A percentile compares a stretch with the other conserved stretches of the same genome.
phyloP scores from a whole-genome alignment of 805 yeast species.

The Myxozyma vanderwaltii region DNA sequence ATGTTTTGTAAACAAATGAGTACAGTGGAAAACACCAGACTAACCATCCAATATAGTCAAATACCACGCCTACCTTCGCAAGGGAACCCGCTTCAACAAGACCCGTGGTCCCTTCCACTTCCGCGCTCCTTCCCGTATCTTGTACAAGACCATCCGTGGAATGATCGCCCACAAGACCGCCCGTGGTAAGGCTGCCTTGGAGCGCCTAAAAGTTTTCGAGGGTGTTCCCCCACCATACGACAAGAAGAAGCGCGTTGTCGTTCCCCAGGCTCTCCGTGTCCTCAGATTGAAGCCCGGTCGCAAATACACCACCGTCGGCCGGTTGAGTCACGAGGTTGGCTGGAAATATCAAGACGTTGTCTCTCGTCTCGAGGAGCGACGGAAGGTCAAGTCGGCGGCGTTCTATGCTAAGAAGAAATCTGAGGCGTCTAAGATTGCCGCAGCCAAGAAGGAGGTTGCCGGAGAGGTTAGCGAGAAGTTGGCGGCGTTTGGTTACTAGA shows the following conservation, averaged over 20 bases:
- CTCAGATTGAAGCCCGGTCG: slow-evolving; percentile 99
- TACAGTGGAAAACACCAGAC: background rate
- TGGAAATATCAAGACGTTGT: slow-evolving; percentile 99
- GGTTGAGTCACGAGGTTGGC: slow-evolving; percentile 95
- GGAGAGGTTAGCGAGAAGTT: slow-evolving; percentile 90
- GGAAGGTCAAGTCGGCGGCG: slow-evolving; percentile 98
- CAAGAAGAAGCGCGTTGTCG: slow-evolving; percentile 99
- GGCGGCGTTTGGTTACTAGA: slow-evolving; percentile 96
- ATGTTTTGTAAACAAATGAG: background rate
- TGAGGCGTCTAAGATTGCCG: slow-evolving; percentile 84
- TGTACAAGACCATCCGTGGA: slow-evolving; percentile 99
- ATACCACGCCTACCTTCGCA: slow-evolving; percentile 99
- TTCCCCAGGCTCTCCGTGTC: slow-evolving; percentile 99
- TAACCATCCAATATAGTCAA: slow-evolving; percentile 50
- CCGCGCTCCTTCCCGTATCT: slow-evolving; percentile 99
- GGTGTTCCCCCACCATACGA: slow-evolving; percentile 99
- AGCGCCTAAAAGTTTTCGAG: slow-evolving; percentile 98
- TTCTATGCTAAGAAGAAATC: slow-evolving; percentile 99
- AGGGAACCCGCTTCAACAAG: slow-evolving; percentile 98
- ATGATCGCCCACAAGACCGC: slow-evolving; percentile 99
- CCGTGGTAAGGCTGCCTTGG: slow-evolving; percentile 99
- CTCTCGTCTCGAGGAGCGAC: slow-evolving; percentile 97
- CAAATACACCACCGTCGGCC: slow-evolving; percentile 98
- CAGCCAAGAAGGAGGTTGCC: slow-evolving; percentile 86
- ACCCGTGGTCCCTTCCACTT: slow-evolving; percentile 99